Base-by-base conservation (phyloP, 192 early-diverging fungal species). In the Linnemannia elongata region DNA sequence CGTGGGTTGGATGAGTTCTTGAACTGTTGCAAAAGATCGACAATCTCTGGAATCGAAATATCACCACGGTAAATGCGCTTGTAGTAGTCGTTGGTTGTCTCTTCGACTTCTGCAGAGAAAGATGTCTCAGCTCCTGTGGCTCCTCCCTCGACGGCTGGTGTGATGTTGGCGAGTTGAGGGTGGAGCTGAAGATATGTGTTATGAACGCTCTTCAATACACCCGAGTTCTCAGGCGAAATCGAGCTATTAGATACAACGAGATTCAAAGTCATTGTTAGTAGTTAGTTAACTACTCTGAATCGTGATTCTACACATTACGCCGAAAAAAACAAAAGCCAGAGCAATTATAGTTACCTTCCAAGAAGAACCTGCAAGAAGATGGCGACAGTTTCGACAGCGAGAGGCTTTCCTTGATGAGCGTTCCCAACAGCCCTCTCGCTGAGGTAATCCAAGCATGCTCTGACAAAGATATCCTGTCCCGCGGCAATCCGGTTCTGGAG, bases 1-100 rank as follows among this genome's bases (percentile, higher is more conserved):
- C 93, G 90, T 35, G 90, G 82, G 72, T 94, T 93, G 22, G 93
- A 78, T 35, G 97, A 97, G 71, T 93, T 94, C 75, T 96, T 96
- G 83, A 97, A 95, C 20, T 90, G 91, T 78, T 94, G 92, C 33
- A 99, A 90, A 13, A 95, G 88, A 20, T 97, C 96, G 38, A 99
- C 94, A 88, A 98, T 93, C 76, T 97, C 93, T 39, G 93, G 91
- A 52, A 99, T 94, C 3, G 94, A 92, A 38, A 97, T 89, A 74
- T 97, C 94, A 20, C 95, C 94, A 41, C 93, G 93, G 85, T 96
- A 97, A 30, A 97, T 93, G 15, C 91, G 89, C 75, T 96, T 94
- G 80, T 95, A 97, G 79, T 96, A 94, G 5, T 90, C 92, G 68
- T 93, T 96, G 12, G 93, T 93, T 69, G 95, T 92, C 38, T 94